Evolutionary conservation across 2,329 filamentous ascomycete genomes (phyloP).

Genomic region (Claviceps pazoutovae): DNA sequence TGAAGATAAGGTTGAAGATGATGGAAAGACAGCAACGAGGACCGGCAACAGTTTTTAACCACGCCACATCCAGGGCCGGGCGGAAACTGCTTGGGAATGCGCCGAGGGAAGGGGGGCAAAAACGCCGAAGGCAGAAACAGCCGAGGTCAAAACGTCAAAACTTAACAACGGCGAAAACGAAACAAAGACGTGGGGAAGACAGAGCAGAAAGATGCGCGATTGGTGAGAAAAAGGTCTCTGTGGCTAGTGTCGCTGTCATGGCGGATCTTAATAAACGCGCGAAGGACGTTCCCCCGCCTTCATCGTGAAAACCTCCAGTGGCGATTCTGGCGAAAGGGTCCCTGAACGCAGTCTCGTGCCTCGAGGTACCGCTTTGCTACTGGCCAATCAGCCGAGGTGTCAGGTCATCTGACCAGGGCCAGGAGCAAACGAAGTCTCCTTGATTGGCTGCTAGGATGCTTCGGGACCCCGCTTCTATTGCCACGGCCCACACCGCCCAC

Average conservation of each 20-base stretch:
- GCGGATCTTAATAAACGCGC: too few relatives aligned
- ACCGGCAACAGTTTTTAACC: constrained; percentile 5
- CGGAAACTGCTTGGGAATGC: not conserved
- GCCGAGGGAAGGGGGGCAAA: constrained; percentile 10
- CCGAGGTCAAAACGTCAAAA: not conserved
- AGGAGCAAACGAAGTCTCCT: not conserved
- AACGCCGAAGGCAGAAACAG: not conserved
- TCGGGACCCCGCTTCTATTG: too few relatives aligned
- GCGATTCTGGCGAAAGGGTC: too few relatives aligned
- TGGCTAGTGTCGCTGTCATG: too few relatives aligned
- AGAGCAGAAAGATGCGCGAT: too few relatives aligned
- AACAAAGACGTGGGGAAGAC: too few relatives aligned
- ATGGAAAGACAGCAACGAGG: not conserved
- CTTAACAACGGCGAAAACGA: too few relatives aligned
- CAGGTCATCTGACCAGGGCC: constrained; percentile 3
- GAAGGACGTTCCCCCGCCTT: too few relatives aligned
- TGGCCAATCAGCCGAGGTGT: not conserved
- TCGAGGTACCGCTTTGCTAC: not conserved
- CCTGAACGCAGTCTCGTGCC: too few relatives aligned
- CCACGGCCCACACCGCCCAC: not conserved
- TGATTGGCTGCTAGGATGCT: constrained; percentile 1
- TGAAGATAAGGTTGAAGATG: not conserved
- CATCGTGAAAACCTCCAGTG: too few relatives aligned
- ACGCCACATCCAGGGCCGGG: not conserved
- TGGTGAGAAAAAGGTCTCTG: too few relatives aligned